Evolutionary conservation across 163 green algal species (phyloP).

Genomic region (Trebouxia gelatinosa): DNA sequence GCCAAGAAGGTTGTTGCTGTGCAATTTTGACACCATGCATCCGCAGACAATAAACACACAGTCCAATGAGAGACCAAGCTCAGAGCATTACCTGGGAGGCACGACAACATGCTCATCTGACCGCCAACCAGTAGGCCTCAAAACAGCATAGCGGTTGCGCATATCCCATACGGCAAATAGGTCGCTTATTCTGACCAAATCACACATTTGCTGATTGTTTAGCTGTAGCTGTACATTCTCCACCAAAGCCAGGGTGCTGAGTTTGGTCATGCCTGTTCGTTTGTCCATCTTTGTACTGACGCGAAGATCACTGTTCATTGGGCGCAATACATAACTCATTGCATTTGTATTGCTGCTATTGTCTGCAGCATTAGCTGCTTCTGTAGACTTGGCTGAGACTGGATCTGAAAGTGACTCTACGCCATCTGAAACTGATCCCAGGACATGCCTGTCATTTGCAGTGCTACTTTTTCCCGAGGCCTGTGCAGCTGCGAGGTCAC

Average conservation of each 20-base stretch:
- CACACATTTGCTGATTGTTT: background rate
- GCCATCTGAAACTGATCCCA: too few relatives aligned
- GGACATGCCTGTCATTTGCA: too few relatives aligned
- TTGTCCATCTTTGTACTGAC: conserved; percentile 21
- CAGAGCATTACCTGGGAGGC: background rate
- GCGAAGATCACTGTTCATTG: conserved; percentile 14
- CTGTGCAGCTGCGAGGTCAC: too few relatives aligned
- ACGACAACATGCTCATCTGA: background rate
- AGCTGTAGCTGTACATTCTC: conserved; percentile 3
- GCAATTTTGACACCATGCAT: too few relatives aligned
- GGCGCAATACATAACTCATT: conserved; percentile 7
- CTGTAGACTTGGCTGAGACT: too few relatives aligned
- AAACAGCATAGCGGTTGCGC: conserved; percentile 54
- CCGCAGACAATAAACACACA: too few relatives aligned
- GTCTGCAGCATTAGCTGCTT: too few relatives aligned
- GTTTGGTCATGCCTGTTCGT: background rate
- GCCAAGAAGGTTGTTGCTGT: too few relatives aligned
- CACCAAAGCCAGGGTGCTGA: background rate
- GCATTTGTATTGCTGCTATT: too few relatives aligned
- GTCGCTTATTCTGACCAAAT: conserved; percentile 9
- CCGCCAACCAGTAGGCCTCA: conserved; percentile 37
- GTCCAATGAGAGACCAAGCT: too few relatives aligned
- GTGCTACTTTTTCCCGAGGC: too few relatives aligned
- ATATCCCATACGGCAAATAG: conserved; percentile 18
- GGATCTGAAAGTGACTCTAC: too few relatives aligned